Evolutionary conservation across 148 eudicot genomes (phyloP).

Genomic region (Silene conica): DNA sequence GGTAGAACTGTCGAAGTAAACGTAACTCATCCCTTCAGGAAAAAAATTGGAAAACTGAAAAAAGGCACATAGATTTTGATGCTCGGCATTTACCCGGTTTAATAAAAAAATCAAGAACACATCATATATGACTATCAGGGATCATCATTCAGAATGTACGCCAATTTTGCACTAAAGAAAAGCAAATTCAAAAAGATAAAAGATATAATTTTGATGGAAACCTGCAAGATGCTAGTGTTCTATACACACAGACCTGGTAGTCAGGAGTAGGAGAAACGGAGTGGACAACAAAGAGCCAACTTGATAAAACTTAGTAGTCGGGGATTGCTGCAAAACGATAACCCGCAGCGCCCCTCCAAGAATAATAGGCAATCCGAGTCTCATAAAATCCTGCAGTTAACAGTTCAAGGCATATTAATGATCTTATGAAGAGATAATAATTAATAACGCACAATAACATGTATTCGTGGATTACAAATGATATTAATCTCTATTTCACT

Average conservation of each 20-base stretch:
- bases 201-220: neutral
- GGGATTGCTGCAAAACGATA: conserved; percentile 86
- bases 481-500: no score
- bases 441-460: no score
- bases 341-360: conserved; percentile 97
- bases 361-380: conserved; percentile 92
- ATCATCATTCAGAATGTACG: neutral
- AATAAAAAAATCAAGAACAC: neutral
- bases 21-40: no score
- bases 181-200: neutral
- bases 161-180: neutral
- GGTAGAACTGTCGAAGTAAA: no score
- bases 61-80: neutral
- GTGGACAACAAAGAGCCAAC: neutral
- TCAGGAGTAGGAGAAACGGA: neutral
- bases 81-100: neutral
- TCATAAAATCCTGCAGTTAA: conserved; percentile 79
- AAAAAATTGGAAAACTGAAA: no score
- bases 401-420: conserved; percentile 14
- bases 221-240: neutral
- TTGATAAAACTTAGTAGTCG: conserved; percentile 44
- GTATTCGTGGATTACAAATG: no score
- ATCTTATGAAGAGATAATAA: neutral
- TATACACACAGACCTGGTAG: neutral
- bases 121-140: neutral